phyloP scores from a whole-genome alignment of 306 rosid species.

The Psophocarpus tetragonolobus region DNA sequence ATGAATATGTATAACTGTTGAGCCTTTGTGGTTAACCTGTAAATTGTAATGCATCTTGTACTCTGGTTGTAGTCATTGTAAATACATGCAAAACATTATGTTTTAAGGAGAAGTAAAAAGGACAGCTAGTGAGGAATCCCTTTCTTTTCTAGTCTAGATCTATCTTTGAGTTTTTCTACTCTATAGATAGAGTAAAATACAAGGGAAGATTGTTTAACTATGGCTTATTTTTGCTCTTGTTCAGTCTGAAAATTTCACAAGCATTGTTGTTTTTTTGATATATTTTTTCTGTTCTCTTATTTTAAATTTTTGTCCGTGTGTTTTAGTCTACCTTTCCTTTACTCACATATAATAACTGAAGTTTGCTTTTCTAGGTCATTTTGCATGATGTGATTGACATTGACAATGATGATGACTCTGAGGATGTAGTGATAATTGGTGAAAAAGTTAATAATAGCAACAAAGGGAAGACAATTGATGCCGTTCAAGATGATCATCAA shows the following conservation, averaged over 20 bases:
- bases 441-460: constrained; percentile 42
- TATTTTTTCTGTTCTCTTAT: not conserved
- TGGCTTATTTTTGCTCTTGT: not conserved
- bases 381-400: constrained; percentile 64
- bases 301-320: not conserved
- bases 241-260: not conserved
- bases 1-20: not conserved
- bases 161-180: not conserved
- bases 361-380: constrained; percentile 46
- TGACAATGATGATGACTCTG: constrained; percentile 58
- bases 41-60: not conserved
- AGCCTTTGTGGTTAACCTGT: not conserved
- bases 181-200: not conserved
- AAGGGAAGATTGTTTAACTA: not conserved
- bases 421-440: constrained; percentile 49
- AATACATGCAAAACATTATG: not conserved
- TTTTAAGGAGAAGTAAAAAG: not conserved
- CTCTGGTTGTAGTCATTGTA: not conserved
- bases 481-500: constrained; percentile 45
- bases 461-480: constrained; percentile 61
- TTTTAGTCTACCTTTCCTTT: constrained; percentile 2
- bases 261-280: not conserved
- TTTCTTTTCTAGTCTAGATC: not conserved
- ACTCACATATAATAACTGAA: not conserved
- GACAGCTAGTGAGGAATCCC: not conserved